Base-by-base conservation (phyloP, 495 filamentous ascomycete genomes). In the Daldinia vernicosa region DNA sequence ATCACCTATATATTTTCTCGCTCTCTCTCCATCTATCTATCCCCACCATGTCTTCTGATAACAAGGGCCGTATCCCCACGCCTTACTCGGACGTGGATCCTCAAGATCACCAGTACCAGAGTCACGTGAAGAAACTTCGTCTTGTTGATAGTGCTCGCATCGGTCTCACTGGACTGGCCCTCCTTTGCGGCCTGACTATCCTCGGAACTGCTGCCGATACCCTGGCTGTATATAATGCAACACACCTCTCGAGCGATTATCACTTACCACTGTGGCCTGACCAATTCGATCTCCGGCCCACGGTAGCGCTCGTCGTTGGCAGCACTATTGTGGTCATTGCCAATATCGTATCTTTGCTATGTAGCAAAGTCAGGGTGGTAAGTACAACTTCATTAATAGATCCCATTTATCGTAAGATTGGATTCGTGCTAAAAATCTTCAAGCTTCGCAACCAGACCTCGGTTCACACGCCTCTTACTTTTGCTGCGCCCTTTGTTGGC, bases 201-300 rank as follows among this genome's bases (percentile, higher is more conserved):
- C 77, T 88, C 27, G 84, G 81, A 26, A 80, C 84, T 6, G 79
- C 84, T 4, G 83, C 67, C 71, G 80, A 88, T 70, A 80, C 81
- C 0, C 72, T 87, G 59, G 67, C 76, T 24, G 80, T 83, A 26
- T 87, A 86, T 77, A 74, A 87, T 66, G 69, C 70, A 27, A 88
- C 86, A n/a, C 78, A 81, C 55, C 63, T 85, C 15, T 52, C 79
- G 2, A 59, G 66, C 33, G 78, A 80, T 26, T 84, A 79, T 60
- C 71, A 80, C 51, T 72, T 86, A 24, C 67, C 83, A 6, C 74
- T 88, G 47, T 88, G 86, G 86, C 85, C 86, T 0, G 76, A 77
- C 12, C 69, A 83, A 9, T 85, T 87, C 71, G 80, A 86, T 71
- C 74, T 85, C 39, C 77, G 82, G 19, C 86, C 86, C 17, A 83